Percentiles rank a stretch among this genome's conserved stretches.
Evolutionary conservation across 2,329 filamentous ascomycete species (phyloP).

Genomic region (Ceratocystis huliohia): DNA sequence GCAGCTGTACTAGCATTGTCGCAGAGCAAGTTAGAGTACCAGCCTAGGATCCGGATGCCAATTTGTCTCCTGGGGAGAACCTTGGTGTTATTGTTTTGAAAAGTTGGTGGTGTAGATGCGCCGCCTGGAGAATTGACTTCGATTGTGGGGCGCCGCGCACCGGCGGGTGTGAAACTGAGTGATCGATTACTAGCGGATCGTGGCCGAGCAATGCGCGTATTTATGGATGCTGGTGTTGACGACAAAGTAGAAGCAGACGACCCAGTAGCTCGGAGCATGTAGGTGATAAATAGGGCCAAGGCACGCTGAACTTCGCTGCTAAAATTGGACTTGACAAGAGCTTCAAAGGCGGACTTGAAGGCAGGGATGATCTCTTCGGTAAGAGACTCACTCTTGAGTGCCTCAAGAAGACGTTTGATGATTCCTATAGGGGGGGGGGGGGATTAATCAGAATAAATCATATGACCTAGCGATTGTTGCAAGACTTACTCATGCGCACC

Average conservation of each 20-base stretch:
- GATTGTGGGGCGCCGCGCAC: slow-evolving; percentile 12
- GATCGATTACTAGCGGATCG: slow-evolving; percentile 15
- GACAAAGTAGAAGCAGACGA: slow-evolving; percentile 37
- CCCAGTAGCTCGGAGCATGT: slow-evolving; percentile 57
- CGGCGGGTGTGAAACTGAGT: slow-evolving; percentile 30
- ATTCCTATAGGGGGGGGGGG: slow-evolving; percentile 47
- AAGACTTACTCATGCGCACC: slow-evolving; percentile 68
- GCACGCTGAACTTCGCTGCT: slow-evolving; percentile 77
- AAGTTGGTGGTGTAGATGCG: background rate
- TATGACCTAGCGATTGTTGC: background rate
- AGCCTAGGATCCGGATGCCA: slow-evolving; percentile 59
- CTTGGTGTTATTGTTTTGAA: background rate
- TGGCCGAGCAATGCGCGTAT: slow-evolving; percentile 1
- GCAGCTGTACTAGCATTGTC: slow-evolving; percentile 53
- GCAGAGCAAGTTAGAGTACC: slow-evolving; percentile 69
- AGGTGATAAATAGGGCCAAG: slow-evolving; percentile 84
- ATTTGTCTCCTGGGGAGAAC: slow-evolving; percentile 36
- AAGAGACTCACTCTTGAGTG: slow-evolving; percentile 73
- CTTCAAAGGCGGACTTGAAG: slow-evolving; percentile 67
- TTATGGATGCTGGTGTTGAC: slow-evolving; percentile 25
- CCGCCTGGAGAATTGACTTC: slow-evolving; percentile 16
- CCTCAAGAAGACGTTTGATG: slow-evolving; percentile 78
- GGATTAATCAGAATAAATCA: background rate
- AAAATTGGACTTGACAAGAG: slow-evolving; percentile 66
- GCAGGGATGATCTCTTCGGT: slow-evolving; percentile 57